phyloP scores from a whole-genome alignment of 179 eudicot genomes.

The Heliamphora pulchella region DNA sequence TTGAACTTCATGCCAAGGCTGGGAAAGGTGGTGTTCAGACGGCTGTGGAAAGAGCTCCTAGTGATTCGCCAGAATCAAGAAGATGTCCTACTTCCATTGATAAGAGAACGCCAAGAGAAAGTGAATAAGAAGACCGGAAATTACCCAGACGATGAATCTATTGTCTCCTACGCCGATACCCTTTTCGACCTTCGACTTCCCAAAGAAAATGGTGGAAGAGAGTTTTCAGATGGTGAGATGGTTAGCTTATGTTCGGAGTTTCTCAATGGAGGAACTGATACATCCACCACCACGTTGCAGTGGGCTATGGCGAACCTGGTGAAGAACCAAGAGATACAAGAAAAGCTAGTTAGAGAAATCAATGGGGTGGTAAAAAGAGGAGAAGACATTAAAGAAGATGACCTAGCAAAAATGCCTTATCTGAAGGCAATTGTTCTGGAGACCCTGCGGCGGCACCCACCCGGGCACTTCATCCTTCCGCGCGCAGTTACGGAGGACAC shows the following conservation, averaged over 20 bases:
- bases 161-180: constrained; percentile 37
- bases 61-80: constrained; percentile 22
- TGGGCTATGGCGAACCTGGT: constrained; percentile 28
- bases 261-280: constrained; percentile 29
- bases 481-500: constrained; percentile 18
- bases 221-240: constrained; percentile 26
- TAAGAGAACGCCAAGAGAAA: constrained; percentile 11
- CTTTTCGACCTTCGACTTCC: constrained; percentile 28
- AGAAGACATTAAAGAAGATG: constrained; percentile 16
- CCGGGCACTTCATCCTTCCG: constrained; percentile 28
- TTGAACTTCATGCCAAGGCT: constrained; percentile 28
- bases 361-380: constrained; percentile 2
- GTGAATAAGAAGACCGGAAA: neutral
- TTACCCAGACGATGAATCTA: neutral
- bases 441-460: constrained; percentile 26
- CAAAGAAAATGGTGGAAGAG: constrained; percentile 19
- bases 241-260: constrained; percentile 29
- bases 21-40: constrained; percentile 29
- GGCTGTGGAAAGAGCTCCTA: constrained; percentile 27
- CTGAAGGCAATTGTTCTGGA: constrained; percentile 27
- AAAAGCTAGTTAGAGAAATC: constrained; percentile 11
- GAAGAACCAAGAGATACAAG: constrained; percentile 21
- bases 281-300: constrained; percentile 25
- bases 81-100: constrained; percentile 24
- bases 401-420: constrained; percentile 22